Percentiles rank a stretch among this genome's conserved stretches.
These are phyloP conservation scores for Zelonia costaricensis DNA, from an alignment of 208 protist species.

Conservation along the genomic window DNA sequence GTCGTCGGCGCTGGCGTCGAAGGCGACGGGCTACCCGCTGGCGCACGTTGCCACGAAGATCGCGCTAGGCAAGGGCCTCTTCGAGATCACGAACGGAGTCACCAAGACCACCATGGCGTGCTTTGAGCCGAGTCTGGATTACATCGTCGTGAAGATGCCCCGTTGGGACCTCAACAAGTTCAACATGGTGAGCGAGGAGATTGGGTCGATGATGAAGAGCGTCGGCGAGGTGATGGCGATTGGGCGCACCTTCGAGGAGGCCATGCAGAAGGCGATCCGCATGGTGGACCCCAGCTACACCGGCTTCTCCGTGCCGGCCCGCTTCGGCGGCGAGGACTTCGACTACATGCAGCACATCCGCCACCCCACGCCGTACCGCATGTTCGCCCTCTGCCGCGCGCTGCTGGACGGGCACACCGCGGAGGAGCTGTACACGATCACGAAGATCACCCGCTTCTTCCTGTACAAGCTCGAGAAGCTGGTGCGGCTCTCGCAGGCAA, in stretches of 20 bases:
- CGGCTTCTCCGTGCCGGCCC: conserved; percentile 85
- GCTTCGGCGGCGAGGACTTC: conserved; percentile 58
- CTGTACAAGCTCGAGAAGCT: conserved; percentile 96
- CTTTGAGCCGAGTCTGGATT: conserved; percentile 98
- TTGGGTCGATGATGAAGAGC: conserved; percentile 97
- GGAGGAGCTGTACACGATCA: conserved; percentile 91
- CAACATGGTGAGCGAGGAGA: conserved; percentile 90
- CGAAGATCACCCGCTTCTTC: conserved; percentile 97
- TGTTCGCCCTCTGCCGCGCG: conserved; percentile 85
- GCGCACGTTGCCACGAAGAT: conserved; percentile 98
- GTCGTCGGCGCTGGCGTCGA: conserved; percentile 96
- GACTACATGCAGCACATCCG: conserved; percentile 82
- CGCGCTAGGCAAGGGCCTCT: conserved; percentile 94
- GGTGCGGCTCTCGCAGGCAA: conserved; percentile 43
- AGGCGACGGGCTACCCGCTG: conserved; percentile 99
- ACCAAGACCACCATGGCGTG: conserved; percentile 96
- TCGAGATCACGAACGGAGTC: conserved; percentile 92
- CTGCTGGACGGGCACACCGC: conserved; percentile 83
- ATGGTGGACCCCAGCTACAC: conserved; percentile 92
- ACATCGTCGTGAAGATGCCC: conserved; percentile 96
- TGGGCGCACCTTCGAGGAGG: conserved; percentile 98
- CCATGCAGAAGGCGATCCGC: conserved; percentile 97
- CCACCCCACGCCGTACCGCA: conserved; percentile 79
- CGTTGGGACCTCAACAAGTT: conserved; percentile 98
- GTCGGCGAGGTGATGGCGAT: conserved; percentile 99